A percentile compares a stretch with the other conserved stretches of the same genome.
These are phyloP conservation scores for Pythium guiyangense DNA, from an alignment of 352 stramenopile genomes.

Conservation along the genomic window DNA sequence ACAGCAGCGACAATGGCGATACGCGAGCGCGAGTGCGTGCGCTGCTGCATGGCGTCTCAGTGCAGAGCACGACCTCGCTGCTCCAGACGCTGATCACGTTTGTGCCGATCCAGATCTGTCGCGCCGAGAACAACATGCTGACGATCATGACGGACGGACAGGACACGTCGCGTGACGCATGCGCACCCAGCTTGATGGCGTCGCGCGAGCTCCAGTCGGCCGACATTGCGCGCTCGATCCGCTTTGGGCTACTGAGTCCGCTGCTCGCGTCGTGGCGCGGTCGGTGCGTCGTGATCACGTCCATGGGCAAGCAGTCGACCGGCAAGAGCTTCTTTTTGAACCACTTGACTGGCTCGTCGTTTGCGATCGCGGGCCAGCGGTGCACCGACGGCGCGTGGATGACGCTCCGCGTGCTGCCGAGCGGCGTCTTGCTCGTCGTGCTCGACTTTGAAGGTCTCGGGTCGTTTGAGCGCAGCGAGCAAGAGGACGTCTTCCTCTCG, in stretches of 20 bases:
- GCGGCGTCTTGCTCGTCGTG: constrained; percentile 53
- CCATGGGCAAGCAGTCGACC: too few relatives aligned
- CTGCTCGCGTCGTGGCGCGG: too few relatives aligned
- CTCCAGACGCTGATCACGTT: constrained; percentile 55
- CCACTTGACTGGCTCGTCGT: too few relatives aligned
- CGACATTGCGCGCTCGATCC: constrained; percentile 49
- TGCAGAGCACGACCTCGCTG: too few relatives aligned
- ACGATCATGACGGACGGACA: constrained; percentile 45
- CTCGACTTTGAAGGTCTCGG: constrained; percentile 77
- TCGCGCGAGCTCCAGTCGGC: constrained; percentile 17
- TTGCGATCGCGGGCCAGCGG: too few relatives aligned
- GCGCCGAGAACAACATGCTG: constrained; percentile 53
- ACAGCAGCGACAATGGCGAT: too few relatives aligned
- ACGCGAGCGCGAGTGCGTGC: too few relatives aligned
- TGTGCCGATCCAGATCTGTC: constrained; percentile 70
- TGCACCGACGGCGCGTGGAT: too few relatives aligned
- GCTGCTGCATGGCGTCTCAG: too few relatives aligned
- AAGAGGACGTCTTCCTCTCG: constrained; percentile 74
- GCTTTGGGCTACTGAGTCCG: too few relatives aligned
- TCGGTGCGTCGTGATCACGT: too few relatives aligned
- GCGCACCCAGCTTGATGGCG: constrained; percentile 16
- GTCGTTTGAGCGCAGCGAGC: constrained; percentile 66
- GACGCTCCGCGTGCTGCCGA: constrained; percentile 26
- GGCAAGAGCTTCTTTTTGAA: too few relatives aligned
- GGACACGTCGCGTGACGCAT: constrained; percentile 17